Conservation (phyloP, 2,329 filamentous ascomycete genomes). For the Cyanodermella asteris region DNA sequence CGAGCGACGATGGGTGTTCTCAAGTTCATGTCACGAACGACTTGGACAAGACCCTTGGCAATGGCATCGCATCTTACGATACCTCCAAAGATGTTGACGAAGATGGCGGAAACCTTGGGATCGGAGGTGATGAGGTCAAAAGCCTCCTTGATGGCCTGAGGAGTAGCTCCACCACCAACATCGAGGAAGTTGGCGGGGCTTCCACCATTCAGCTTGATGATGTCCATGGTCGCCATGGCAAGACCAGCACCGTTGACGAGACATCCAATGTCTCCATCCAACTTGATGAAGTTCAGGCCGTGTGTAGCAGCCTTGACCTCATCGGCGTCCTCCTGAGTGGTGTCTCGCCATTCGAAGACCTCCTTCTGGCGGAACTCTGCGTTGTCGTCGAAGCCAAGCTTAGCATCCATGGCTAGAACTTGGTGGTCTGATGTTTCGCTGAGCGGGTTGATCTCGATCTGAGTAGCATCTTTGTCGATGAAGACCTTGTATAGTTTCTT, state of each 20-base stretch:
- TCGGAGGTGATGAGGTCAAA: conserved; percentile 98
- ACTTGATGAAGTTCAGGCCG: conserved; percentile 98
- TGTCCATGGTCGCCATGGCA: conserved; percentile 99
- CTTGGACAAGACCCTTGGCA: conserved; percentile 84
- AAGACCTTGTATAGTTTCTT: conserved; percentile 99
- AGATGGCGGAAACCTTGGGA: conserved; percentile 94
- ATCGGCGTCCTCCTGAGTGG: conserved; percentile 86
- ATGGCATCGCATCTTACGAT: conserved; percentile 97
- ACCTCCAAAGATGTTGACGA: conserved; percentile 99
- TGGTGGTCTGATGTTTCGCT: conserved; percentile 96
- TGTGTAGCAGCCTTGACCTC: conserved; percentile 75
- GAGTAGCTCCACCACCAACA: conserved; percentile 91
- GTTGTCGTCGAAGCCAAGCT: conserved; percentile 97
- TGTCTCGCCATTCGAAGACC: conserved; percentile 81
- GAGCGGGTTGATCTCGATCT: conserved; percentile 99
- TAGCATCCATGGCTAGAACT: conserved; percentile 98
- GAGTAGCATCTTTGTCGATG: conserved; percentile 91
- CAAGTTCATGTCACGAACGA: conserved; percentile 84
- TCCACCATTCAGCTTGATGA: conserved; percentile 98
- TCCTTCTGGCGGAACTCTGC: conserved; percentile 97
- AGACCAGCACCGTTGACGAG: conserved; percentile 97
- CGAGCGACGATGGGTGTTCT: conserved; percentile 92
- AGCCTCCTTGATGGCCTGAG: conserved; percentile 86
- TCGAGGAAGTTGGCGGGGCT: conserved; percentile 96
- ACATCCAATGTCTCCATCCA: conserved; percentile 97